A percentile compares a stretch with the other conserved stretches of the same genome.
phyloP scores from a whole-genome alignment of 208 protist genomes.

The Porcisia deanei region DNA sequence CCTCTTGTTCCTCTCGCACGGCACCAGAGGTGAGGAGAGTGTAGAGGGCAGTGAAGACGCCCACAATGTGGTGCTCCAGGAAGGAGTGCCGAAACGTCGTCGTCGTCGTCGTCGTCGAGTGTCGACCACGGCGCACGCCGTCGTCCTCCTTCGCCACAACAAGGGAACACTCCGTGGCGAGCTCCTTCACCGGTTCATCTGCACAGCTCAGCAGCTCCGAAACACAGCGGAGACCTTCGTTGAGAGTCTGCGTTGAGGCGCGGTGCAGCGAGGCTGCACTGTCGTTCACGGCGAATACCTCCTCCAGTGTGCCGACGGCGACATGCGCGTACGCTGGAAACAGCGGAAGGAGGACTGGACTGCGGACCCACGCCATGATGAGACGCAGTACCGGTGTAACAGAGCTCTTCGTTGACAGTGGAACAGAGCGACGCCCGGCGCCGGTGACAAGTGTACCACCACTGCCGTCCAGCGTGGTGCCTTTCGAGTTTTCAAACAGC shows the following conservation, averaged over 20 bases:
- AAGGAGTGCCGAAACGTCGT: conserved; percentile 57
- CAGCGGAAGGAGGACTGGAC: conserved; percentile 52
- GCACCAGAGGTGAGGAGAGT: conserved; percentile 59
- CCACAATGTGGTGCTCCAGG: conserved; percentile 56
- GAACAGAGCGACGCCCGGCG: neutral
- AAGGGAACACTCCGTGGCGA: conserved; percentile 1
- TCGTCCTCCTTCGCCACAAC: neutral
- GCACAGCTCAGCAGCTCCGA: conserved; percentile 57
- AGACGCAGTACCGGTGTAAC: conserved; percentile 74
- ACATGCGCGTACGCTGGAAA: conserved; percentile 51
- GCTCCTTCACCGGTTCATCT: conserved; percentile 45
- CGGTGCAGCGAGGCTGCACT: conserved; percentile 32
- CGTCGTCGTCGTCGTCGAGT: conserved; percentile 28
- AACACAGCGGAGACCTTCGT: conserved; percentile 76
- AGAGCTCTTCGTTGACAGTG: conserved; percentile 26
- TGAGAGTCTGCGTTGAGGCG: conserved; percentile 39
- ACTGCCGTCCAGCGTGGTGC: conserved; percentile 32
- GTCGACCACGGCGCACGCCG: neutral
- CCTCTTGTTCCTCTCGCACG: conserved; percentile 14
- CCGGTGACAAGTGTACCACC: conserved; percentile 1
- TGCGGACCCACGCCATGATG: conserved; percentile 62
- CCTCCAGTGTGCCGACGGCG: conserved; percentile 58
- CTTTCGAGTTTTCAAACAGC: conserved; percentile 50
- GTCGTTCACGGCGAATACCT: conserved; percentile 67
- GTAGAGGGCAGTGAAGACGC: conserved; percentile 75